Percentiles rank a stretch among this genome's conserved stretches.
These are phyloP conservation scores for Fusarium brevicatenulatum DNA, from an alignment of 2,329 filamentous ascomycete genomes.

Conservation along the genomic window DNA sequence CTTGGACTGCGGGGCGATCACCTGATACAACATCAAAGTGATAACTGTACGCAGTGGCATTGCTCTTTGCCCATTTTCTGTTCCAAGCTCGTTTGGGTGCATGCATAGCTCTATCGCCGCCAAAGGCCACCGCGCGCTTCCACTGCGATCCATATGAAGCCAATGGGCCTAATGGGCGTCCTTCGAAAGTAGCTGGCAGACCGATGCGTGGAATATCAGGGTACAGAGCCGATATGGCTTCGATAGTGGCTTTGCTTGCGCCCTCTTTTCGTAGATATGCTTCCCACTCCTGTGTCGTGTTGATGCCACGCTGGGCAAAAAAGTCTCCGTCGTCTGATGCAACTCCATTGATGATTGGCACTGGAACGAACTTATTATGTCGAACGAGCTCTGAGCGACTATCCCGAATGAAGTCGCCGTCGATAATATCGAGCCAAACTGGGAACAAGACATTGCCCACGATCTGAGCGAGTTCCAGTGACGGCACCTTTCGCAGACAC, in stretches of 20 bases:
- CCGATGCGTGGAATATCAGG: constrained; percentile 21
- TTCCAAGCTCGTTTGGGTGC: constrained; percentile 24
- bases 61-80: constrained; percentile 2
- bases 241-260: constrained; percentile 1
- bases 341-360: constrained; percentile 7
- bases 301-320: constrained; percentile 20
- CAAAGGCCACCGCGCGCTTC: constrained; percentile 26
- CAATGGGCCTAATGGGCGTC: neutral
- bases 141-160: constrained; percentile 24
- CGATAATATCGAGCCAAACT: constrained; percentile 21
- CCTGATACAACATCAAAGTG: constrained; percentile 27
- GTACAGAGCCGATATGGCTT: constrained; percentile 13
- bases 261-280: constrained; percentile 12
- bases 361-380: constrained; percentile 15
- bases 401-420: constrained; percentile 22
- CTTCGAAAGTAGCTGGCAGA: constrained; percentile 4
- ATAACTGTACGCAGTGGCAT: constrained; percentile 21
- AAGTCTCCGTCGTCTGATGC: constrained; percentile 23
- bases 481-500: constrained; percentile 26
- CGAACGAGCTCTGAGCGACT: constrained; percentile 18
- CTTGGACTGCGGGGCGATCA: constrained; percentile 12
- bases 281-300: constrained; percentile 26
- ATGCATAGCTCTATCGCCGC: constrained; percentile 27
- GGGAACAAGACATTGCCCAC: constrained; percentile 25
- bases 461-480: constrained; percentile 5